Evolutionary conservation across 2,329 filamentous ascomycete genomes (phyloP).

Genomic region (Cordyceps javanica): DNA sequence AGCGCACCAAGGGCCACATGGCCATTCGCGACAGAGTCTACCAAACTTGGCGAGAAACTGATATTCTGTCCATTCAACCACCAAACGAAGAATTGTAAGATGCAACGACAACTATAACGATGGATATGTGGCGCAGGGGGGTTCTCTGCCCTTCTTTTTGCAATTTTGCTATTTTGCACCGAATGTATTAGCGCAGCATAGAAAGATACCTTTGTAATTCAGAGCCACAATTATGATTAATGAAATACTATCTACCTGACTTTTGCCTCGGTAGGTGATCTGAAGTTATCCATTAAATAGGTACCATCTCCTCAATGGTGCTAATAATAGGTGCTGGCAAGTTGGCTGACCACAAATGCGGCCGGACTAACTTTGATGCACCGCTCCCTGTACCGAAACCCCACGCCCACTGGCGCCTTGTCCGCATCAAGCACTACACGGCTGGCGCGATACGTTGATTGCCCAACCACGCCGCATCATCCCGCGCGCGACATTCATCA

Average conservation of each 20-base stretch:
- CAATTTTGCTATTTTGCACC: background rate
- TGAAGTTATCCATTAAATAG: too few species aligned
- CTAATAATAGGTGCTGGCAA: background rate
- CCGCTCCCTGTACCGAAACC: background rate
- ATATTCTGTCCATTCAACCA: background rate
- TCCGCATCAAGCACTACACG: background rate
- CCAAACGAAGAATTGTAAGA: slow-evolving; percentile 4
- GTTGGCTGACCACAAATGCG: background rate
- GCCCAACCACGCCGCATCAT: background rate
- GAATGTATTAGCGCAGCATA: background rate
- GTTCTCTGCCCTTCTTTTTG: background rate
- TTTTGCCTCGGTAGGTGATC: too few species aligned
- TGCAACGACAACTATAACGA: background rate
- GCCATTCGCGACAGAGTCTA: slow-evolving; percentile 25
- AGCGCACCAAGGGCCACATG: slow-evolving; percentile 33
- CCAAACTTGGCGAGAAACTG: slow-evolving; percentile 17
- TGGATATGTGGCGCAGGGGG: background rate
- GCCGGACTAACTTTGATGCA: slow-evolving; percentile 13
- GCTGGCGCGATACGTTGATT: background rate
- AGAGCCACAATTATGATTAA: too few species aligned
- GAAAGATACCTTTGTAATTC: background rate
- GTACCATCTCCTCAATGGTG: background rate
- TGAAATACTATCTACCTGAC: too few species aligned
- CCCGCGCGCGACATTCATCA: background rate
- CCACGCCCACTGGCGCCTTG: background rate